phyloP scores from a whole-genome alignment of 306 rosid species.

The Aeschynomene evenia region DNA sequence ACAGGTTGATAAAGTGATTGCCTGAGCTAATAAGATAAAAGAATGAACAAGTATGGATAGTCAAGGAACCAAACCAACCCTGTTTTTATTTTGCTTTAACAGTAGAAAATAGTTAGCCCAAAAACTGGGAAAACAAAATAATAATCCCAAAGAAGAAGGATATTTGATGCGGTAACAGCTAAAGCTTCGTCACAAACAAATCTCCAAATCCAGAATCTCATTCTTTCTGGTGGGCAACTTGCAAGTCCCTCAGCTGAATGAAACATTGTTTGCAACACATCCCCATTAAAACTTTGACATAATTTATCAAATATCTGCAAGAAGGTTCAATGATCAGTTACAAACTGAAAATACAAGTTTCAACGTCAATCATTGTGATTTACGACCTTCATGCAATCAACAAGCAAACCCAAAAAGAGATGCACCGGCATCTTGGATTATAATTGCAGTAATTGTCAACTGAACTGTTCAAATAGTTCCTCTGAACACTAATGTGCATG shows the following conservation, averaged over 20 bases:
- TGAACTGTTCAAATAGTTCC: conserved; percentile 13
- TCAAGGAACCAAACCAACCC: conserved; percentile 61
- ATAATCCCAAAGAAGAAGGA: conserved; percentile 50
- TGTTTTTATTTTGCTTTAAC: neutral
- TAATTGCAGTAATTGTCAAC: conserved; percentile 18
- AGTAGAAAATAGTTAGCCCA: conserved; percentile 25
- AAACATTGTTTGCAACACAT: conserved; percentile 87
- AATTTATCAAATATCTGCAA: conserved; percentile 96
- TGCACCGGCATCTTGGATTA: neutral
- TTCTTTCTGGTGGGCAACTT: conserved; percentile 63
- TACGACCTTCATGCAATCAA: neutral
- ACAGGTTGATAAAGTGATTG: conserved; percentile 94
- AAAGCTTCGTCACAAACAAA: conserved; percentile 69
- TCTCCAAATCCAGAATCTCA: conserved; percentile 81
- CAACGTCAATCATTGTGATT: conserved; percentile 17
- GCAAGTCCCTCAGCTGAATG: conserved; percentile 93
- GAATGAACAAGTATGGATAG: conserved; percentile 78
- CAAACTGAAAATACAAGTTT: neutral
- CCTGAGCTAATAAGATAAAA: conserved; percentile 96
- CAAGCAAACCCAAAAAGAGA: conserved; percentile 1
- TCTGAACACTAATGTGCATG: neutral
- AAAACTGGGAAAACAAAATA: neutral
- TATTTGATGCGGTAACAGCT: conserved; percentile 91
- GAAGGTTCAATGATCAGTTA: conserved; percentile 35
- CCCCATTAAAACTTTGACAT: conserved; percentile 91